Evolutionary conservation across 2,329 filamentous ascomycete genomes (phyloP).

Genomic region (Pseudogymnoascus sp.): DNA sequence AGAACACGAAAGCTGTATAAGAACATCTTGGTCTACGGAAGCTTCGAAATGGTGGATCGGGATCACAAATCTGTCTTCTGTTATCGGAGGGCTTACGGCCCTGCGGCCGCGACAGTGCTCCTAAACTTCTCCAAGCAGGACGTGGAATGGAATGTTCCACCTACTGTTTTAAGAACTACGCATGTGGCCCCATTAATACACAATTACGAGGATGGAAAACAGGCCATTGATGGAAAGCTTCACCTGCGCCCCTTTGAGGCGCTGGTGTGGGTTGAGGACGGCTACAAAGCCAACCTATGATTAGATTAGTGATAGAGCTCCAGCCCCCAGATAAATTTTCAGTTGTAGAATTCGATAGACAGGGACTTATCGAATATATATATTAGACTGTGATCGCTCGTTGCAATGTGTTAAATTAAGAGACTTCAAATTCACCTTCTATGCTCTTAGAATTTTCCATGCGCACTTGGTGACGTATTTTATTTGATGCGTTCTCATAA

Average conservation of each 20-base stretch:
- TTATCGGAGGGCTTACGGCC: constrained; percentile 36
- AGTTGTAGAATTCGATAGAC: background rate
- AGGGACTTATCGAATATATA: background rate
- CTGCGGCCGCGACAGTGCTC: constrained; percentile 24
- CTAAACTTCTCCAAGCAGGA: constrained; percentile 21
- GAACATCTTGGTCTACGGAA: constrained; percentile 60
- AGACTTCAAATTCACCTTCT: background rate
- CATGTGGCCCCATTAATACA: background rate
- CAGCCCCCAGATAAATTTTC: background rate
- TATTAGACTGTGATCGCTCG: background rate
- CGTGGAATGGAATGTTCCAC: constrained; percentile 4
- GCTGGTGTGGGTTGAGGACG: background rate
- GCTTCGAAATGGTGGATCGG: constrained; percentile 47
- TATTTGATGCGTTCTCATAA: background rate
- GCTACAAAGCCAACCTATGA: background rate
- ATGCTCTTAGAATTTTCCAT: background rate
- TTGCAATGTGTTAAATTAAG: background rate
- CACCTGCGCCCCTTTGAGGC: background rate
- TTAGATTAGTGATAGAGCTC: background rate
- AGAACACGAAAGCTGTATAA: constrained; percentile 49
- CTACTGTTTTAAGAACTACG: background rate
- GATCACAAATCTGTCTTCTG: constrained; percentile 47
- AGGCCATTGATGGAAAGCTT: background rate
- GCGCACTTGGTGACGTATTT: background rate
- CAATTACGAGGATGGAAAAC: background rate